Conservation (phyloP, 2,329 filamentous ascomycete genomes). For the Alternaria burnsii region DNA sequence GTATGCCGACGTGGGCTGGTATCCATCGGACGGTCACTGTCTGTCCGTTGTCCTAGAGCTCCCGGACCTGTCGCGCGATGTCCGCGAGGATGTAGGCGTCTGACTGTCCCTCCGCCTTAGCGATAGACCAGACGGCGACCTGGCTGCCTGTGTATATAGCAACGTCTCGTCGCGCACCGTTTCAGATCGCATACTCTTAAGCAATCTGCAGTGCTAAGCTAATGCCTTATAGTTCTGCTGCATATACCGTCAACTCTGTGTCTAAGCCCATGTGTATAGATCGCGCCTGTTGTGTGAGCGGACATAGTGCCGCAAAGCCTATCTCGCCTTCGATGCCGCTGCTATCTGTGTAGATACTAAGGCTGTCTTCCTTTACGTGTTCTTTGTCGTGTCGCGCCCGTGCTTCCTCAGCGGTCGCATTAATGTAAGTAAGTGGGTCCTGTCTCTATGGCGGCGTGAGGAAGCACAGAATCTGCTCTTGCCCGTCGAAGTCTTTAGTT, state of each 20-base stretch:
- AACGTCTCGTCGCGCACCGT: conserved; percentile 13
- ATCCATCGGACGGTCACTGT: conserved; percentile 5
- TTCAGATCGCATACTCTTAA: conserved; percentile 19
- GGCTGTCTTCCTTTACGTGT: conserved; percentile 12
- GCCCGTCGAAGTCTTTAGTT: conserved; percentile 7
- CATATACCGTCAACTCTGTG: conserved; percentile 21
- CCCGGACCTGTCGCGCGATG: conserved; percentile 20
- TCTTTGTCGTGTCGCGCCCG: conserved; percentile 21
- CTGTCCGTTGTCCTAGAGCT: conserved; percentile 9
- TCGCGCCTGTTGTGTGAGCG: conserved; percentile 19
- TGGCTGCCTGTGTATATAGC: conserved; percentile 31
- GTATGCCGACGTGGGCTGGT: neutral
- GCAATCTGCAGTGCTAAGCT: conserved; percentile 29
- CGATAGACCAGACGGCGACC: conserved; percentile 22
- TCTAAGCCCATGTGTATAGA: conserved; percentile 21
- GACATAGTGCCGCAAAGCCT: conserved; percentile 25
- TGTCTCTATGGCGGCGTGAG: conserved; percentile 20
- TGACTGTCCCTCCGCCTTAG: conserved; percentile 19
- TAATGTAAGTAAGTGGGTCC: conserved; percentile 22
- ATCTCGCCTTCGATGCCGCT: conserved; percentile 29
- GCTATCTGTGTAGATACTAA: conserved; percentile 34
- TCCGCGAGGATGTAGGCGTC: conserved; percentile 27
- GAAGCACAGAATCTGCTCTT: conserved; percentile 26
- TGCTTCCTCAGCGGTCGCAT: conserved; percentile 19
- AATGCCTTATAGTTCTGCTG: conserved; percentile 24